A percentile compares a stretch with the other conserved stretches of the same genome.
These are phyloP conservation scores for Acacia concinna DNA, from an alignment of 331 rosid species.

Conservation along the genomic window DNA sequence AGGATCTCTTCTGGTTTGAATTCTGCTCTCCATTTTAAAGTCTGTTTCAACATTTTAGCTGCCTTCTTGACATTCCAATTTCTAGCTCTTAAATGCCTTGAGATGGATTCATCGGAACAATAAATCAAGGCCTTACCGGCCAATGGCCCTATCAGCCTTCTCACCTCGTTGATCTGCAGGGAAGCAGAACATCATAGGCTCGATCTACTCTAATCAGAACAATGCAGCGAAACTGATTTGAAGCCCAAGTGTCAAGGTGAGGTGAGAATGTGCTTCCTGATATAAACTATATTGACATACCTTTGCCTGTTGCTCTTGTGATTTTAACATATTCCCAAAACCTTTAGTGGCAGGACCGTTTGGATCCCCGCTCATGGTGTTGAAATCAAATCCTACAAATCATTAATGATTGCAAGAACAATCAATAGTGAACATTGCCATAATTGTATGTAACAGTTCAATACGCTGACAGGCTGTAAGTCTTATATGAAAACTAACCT, in stretches of 20 bases:
- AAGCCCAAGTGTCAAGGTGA: constrained; percentile 15
- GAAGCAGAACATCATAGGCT: constrained; percentile 19
- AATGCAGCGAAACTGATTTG: not conserved
- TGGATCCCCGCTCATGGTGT: constrained; percentile 53
- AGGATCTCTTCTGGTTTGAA: not conserved
- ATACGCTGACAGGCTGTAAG: not conserved
- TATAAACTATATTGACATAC: constrained; percentile 38
- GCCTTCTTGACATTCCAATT: constrained; percentile 11
- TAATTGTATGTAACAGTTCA: not conserved
- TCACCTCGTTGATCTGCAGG: constrained; percentile 73
- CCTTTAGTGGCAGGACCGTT: constrained; percentile 59
- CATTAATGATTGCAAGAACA: constrained; percentile 34
- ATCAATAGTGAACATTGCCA: constrained; percentile 3
- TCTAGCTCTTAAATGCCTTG: constrained; percentile 3
- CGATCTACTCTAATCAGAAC: not conserved
- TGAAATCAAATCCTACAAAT: constrained; percentile 35
- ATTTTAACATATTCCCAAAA: constrained; percentile 37
- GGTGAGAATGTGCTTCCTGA: constrained; percentile 1
- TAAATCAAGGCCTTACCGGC: not conserved
- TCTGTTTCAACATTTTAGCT: not conserved
- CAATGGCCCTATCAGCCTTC: constrained; percentile 44
- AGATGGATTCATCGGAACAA: constrained; percentile 6
- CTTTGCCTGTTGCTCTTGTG: constrained; percentile 69
- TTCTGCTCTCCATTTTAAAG: constrained; percentile 9
- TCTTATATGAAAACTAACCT: not conserved